A percentile compares a stretch with the other conserved stretches of the same genome.
Evolutionary conservation across 306 rosid species (phyloP).

Genomic region (Hippophae rhamnoides): DNA sequence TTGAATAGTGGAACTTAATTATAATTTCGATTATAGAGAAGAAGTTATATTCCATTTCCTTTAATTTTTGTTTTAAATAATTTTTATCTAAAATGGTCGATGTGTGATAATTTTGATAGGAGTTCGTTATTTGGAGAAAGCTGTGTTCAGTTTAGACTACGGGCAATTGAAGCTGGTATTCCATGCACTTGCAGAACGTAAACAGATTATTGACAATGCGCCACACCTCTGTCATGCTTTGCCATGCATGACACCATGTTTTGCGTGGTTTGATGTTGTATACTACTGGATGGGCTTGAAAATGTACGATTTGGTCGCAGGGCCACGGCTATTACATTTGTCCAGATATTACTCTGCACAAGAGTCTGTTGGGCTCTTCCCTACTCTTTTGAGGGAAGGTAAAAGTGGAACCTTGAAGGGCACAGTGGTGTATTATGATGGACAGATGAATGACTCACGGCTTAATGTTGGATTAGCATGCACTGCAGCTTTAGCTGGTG

Average conservation of each 20-base stretch:
- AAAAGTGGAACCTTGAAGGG: constrained; percentile 63
- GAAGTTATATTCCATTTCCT: background rate
- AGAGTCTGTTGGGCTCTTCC: constrained; percentile 87
- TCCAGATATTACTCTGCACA: constrained; percentile 86
- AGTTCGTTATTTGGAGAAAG: constrained; percentile 97
- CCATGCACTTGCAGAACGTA: constrained; percentile 95
- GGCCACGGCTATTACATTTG: constrained; percentile 64
- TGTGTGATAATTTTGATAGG: constrained; percentile 37
- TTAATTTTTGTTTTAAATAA: background rate
- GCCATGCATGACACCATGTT: constrained; percentile 99
- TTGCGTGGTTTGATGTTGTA: constrained; percentile 83
- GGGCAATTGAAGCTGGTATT: constrained; percentile 93
- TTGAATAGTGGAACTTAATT: no score
- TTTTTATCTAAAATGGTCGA: constrained; percentile 5
- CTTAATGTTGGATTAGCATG: constrained; percentile 91
- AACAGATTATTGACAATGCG: constrained; percentile 84
- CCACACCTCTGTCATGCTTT: constrained; percentile 96
- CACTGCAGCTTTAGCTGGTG: constrained; percentile 95
- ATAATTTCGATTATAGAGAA: no score
- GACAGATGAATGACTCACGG: constrained; percentile 97
- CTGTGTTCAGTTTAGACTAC: constrained; percentile 84
- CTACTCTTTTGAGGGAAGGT: constrained; percentile 75
- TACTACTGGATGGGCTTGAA: constrained; percentile 94
- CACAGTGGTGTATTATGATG: constrained; percentile 93
- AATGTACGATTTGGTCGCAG: constrained; percentile 94